Conservation (phyloP, 2,329 filamentous ascomycete species). For the Macrophomina tecta region DNA sequence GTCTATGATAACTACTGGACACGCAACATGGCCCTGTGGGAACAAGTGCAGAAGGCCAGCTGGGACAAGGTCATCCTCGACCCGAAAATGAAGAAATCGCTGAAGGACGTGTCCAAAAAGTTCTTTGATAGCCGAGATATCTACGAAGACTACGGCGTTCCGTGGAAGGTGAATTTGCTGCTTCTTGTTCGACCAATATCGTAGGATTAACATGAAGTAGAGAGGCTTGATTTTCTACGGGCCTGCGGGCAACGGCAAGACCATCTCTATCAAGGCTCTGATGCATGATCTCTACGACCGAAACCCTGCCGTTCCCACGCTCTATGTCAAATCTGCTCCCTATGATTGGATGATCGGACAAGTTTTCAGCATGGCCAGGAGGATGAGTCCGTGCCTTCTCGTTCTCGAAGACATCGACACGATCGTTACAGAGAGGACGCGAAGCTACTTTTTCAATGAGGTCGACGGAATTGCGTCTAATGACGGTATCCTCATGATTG, state of each 20-base stretch:
- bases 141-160: slow-evolving; percentile 66
- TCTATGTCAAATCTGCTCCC: slow-evolving; percentile 58
- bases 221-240: slow-evolving; percentile 72
- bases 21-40: slow-evolving; percentile 66
- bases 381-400: slow-evolving; percentile 70
- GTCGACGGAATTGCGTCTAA: slow-evolving; percentile 73
- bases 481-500: slow-evolving; percentile 73
- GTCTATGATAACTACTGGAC: slow-evolving; percentile 61
- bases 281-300: slow-evolving; percentile 68
- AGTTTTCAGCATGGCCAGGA: slow-evolving; percentile 60
- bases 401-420: slow-evolving; percentile 76
- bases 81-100: slow-evolving; percentile 66
- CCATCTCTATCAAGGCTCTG: slow-evolving; percentile 72
- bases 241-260: slow-evolving; percentile 71
- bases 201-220: slow-evolving; percentile 47
- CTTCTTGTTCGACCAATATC: slow-evolving; percentile 36
- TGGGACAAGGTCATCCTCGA: slow-evolving; percentile 75
- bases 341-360: slow-evolving; percentile 36
- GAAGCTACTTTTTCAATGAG: slow-evolving; percentile 75
- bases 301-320: slow-evolving; percentile 60
- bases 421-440: slow-evolving; percentile 64
- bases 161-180: slow-evolving; percentile 61
- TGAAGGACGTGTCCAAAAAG: slow-evolving; percentile 67
- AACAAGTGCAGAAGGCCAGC: slow-evolving; percentile 53
- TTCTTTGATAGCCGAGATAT: slow-evolving; percentile 68